Base-by-base conservation (phyloP, 805 yeast species). In the Teunomyces kruisii region DNA sequence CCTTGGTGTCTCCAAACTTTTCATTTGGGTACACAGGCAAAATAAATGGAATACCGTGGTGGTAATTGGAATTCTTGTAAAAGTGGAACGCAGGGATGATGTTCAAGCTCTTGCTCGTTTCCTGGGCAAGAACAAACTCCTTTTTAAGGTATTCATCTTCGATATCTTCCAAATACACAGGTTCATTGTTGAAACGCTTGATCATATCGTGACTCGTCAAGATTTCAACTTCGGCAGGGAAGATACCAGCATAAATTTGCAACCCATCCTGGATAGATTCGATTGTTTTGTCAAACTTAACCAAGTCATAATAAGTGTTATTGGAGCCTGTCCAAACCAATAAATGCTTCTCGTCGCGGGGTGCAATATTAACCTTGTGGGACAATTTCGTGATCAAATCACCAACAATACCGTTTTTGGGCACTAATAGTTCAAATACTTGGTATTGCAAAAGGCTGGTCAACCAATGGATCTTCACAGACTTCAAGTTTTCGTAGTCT, bases 11-110 rank as follows among this genome's bases (percentile, higher is more conserved):
- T 2, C 63, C 58, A 38, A 87, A 79, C 37, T 68, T 65, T 61
- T 94, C 99, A 10, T 74, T 80, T 7, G 87, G 83, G 39, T 79
- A 73, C 6, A 87, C 64, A n/a, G 80, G 78, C 59, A 91, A 88
- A 8, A 86, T 68, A 59, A 91, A 91, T 3, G 97, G 96, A 40
- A 85, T 73, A n/a, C 96, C 91, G 62, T 91, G 98, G 16, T 78
- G 71, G 50, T 72, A 72, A 36, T 72, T 75, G 19, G 84, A 72
- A 32, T 83, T 86, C 54, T 85, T 87, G 62, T 83, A 79, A 65
- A 84, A 91, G 59, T 90, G 97, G 52, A 81, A 74, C 1, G 84
- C 95, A 3, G 86, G 78, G 2, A 87, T 75, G 33, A 86, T 56
- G 53, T 72, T 75, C 52, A 56, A 58, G 36, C 40, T 64, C 43